A percentile compares a stretch with the other conserved stretches of the same genome.
phyloP scores from a whole-genome alignment of 768 basidiomycete genomes.

The Boletales sp. region DNA sequence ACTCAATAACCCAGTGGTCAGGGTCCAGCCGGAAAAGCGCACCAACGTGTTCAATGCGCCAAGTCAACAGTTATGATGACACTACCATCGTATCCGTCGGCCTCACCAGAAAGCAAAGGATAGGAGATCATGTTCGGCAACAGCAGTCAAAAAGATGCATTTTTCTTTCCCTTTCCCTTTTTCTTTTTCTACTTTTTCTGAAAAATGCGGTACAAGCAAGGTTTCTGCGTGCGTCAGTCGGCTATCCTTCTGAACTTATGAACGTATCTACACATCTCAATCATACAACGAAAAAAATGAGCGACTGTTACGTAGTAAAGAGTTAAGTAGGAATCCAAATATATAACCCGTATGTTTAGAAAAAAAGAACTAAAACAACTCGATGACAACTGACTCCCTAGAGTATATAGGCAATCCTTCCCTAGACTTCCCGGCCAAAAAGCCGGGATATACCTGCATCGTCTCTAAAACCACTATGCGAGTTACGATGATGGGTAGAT shows the following conservation, averaged over 20 bases:
- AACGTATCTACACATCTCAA: slow-evolving; percentile 6
- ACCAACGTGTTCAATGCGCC: slow-evolving; percentile 79
- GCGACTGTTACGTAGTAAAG: not conserved
- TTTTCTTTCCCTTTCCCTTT: too few relatives aligned
- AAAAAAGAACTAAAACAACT: not conserved
- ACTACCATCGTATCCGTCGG: too few relatives aligned
- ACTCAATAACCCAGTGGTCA: slow-evolving; percentile 77
- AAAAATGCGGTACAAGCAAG: too few relatives aligned
- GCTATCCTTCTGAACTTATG: not conserved
- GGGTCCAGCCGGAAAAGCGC: slow-evolving; percentile 82
- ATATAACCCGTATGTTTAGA: slow-evolving; percentile 6
- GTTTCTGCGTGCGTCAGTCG: too few relatives aligned
- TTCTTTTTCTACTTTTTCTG: too few relatives aligned
- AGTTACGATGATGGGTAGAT: slow-evolving; percentile 7
- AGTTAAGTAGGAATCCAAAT: not conserved
- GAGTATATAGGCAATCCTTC: slow-evolving; percentile 20
- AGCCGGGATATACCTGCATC: slow-evolving; percentile 22
- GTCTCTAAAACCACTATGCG: slow-evolving; percentile 10
- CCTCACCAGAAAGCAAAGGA: too few relatives aligned
- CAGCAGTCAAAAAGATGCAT: too few relatives aligned
- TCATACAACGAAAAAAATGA: slow-evolving; percentile 13
- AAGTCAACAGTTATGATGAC: too few relatives aligned
- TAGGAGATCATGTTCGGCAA: too few relatives aligned
- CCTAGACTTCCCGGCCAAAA: slow-evolving; percentile 24
- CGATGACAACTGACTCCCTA: not conserved